Evolutionary conservation across 305 asterid species (phyloP), one percentile per base, ranked within the genome.

Genomic region (Solanum aculeatissimum): DNA sequence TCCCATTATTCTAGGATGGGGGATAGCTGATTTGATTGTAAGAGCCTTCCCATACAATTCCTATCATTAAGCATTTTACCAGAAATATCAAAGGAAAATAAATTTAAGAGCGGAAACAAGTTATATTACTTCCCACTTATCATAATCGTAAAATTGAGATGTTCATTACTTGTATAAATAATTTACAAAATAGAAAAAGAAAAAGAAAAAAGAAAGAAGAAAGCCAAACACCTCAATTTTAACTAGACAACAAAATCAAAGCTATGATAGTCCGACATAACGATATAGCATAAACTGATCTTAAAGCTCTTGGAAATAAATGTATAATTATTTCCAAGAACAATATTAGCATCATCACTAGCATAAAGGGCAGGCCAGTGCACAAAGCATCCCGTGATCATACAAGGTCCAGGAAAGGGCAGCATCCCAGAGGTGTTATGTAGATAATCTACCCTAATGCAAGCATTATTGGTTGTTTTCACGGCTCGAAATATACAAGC

Each of bases 1-100:
- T 55, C 98, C 99, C 98, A 97, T 94, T 60, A 97, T 95, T 89
- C 99, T 94, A 57, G 99, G 99, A 90, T 97, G 99, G 86, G 99
- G 98, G 53, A 97, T 95, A 74, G 99, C 99, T 63, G 99, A 95
- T 88, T 97, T 87, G 79, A 71, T 71, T 71, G 79, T 42, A 71
- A 71, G 80, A 43, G 54, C 99, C 98, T 88, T 98, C 99, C 89
- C 98, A 94, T 92, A 71, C 55, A 42, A 71, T 42, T 71, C 80
- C 80, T 71, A 71, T 42, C 80, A 71, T 42, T 69, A 40, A 43
- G 80, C 80, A 42, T 71, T n/a, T 38, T 42, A 43, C 35, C 55
- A 43, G 57, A 43, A 14, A 72, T 43, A 55, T 0, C 80, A 43
- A 71, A 71, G 55, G 80, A 71, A 71, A n/a, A 21, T 42, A 43